A percentile compares a stretch with the other conserved stretches of the same genome.
phyloP scores from a whole-genome alignment of 75 land plant genomes.

The Cunninghamia lanceolata region DNA sequence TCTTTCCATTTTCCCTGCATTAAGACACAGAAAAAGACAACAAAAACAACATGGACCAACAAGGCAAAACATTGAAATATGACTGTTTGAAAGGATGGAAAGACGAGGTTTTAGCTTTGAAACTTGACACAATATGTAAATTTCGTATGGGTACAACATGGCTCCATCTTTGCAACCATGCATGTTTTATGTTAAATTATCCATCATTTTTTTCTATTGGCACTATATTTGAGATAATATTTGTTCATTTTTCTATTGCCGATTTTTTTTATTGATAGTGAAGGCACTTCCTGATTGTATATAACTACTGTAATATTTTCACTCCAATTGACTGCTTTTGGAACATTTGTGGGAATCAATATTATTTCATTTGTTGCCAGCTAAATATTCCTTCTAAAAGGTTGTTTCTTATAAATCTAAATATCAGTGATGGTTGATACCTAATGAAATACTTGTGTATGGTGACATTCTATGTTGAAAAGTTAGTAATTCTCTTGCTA shows the following conservation, averaged over 20 bases:
- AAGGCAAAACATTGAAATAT: no score
- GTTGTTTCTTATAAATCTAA: not conserved
- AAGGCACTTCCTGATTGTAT: not conserved
- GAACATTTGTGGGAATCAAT: not conserved
- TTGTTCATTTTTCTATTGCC: not conserved
- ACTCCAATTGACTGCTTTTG: not conserved
- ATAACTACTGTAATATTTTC: not conserved
- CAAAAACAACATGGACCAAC: no score
- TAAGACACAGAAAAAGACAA: no score
- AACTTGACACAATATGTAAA: no score
- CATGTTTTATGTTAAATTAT: not conserved
- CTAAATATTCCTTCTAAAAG: not conserved
- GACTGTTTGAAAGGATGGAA: no score
- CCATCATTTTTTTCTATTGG: not conserved
- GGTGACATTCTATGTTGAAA: not conserved
- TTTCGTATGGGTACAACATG: no score
- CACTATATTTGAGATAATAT: not conserved
- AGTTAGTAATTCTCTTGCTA: not conserved
- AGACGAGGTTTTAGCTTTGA: no score
- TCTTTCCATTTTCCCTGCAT: no score
- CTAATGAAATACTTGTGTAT: not conserved
- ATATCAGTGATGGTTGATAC: not conserved
- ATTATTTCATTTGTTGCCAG: not conserved
- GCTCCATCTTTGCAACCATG: not conserved
- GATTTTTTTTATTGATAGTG: not conserved